Evolutionary conservation across 345 rosid species (phyloP).

Genomic region (Tarenaya hassleriana): DNA sequence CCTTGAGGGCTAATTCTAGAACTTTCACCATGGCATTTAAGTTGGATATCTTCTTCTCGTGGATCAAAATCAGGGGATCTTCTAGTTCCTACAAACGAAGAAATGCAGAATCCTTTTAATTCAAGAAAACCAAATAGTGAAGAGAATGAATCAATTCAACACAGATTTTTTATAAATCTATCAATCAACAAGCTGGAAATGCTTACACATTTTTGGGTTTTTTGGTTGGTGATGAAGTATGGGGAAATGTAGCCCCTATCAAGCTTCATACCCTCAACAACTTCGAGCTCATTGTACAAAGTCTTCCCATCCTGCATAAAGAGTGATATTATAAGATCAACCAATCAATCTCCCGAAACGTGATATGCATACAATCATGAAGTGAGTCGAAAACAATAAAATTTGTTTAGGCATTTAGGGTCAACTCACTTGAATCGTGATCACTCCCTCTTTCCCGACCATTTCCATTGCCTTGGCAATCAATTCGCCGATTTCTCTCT

Average conservation of each 20-base stretch:
- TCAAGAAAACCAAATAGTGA: not conserved
- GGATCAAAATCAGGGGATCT: constrained; percentile 89
- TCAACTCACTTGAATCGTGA: constrained; percentile 74
- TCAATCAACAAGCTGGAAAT: constrained; percentile 9
- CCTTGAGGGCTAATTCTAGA: constrained; percentile 88
- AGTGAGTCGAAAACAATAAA: not conserved
- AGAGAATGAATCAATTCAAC: constrained; percentile 1
- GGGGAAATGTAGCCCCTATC: constrained; percentile 98
- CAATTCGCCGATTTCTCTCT: constrained; percentile 92
- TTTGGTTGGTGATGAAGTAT: constrained; percentile 77
- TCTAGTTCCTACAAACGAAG: constrained; percentile 69
- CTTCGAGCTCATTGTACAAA: constrained; percentile 80
- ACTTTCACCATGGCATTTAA: constrained; percentile 77
- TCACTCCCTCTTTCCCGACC: constrained; percentile 99
- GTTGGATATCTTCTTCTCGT: constrained; percentile 90
- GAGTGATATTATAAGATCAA: constrained; percentile 11
- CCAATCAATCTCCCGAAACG: not conserved
- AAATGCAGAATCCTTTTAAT: not conserved
- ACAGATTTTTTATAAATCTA: not conserved
- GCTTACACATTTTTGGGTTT: constrained; percentile 94
- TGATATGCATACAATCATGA: too few species aligned
- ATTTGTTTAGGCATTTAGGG: not conserved
- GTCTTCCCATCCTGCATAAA: constrained; percentile 90
- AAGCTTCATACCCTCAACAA: constrained; percentile 98
- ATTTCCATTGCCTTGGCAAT: constrained; percentile 99